Evolutionary conservation across 2,329 filamentous ascomycete species (phyloP), one percentile per base, ranked within the genome.

Genomic region (Aspergillus pseudoviridinutans): DNA sequence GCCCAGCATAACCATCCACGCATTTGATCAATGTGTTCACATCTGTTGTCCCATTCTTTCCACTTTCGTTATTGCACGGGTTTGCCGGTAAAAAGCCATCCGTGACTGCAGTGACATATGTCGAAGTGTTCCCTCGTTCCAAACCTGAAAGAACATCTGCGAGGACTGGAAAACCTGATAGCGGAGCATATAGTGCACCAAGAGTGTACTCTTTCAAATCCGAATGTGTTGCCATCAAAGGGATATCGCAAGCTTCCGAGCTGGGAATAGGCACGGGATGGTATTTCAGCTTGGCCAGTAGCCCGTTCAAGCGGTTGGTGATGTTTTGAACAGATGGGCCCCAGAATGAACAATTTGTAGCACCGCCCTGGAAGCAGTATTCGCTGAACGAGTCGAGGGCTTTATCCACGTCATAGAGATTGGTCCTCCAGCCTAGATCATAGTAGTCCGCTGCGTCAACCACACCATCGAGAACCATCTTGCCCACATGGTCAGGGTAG

Each of bases 401-500:
- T 28, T 28, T 9, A 28, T 28, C 27, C 27, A 7, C 1, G 27
- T 28, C 27, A 7, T 28, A 28, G 27, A 28, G 7, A 28, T 28
- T 28, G 27, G 27, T 7, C 8, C 27, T 9, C 27, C 27, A 28
- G 27, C 27, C 27, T 1, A 28, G 27, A 28, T 27, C 7, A 28
- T 54, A 50, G 57, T 62, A 65, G 9, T 65, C 57, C 10, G 57
- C 22, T 8, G 57, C 38, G 20, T 65, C 56, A 5, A 56, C 27
- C 14, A 66, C 63, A 14, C 53, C 61, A 50, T 66, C 63, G 3
- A 66, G 51, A 3, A 65, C 14, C 9, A 61, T 29, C 24, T 49
- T 51, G 28, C 42, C 53, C 8, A 66, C 38, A 27, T 55, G 55
- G 6, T 61, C 53, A 7, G 62, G 62, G 17, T 59, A 61, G 55